A percentile compares a stretch with the other conserved stretches of the same genome.
Conservation (phyloP, 345 rosid species). For the Citrus mangshanensis region DNA sequence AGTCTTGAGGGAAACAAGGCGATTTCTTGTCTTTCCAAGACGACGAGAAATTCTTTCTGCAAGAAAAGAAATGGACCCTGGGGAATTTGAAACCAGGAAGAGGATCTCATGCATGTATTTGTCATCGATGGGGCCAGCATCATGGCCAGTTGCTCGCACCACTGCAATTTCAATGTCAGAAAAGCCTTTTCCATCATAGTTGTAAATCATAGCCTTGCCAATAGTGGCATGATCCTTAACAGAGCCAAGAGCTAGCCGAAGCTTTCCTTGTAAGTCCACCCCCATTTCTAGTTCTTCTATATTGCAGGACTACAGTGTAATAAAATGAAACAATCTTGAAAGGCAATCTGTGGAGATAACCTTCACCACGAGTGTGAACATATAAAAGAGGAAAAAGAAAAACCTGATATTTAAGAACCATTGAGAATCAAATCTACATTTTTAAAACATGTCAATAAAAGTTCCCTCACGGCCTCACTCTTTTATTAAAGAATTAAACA, state of each 20-base stretch:
- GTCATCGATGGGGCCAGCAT: constrained; percentile 58
- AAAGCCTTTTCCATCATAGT: constrained; percentile 42
- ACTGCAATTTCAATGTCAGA: constrained; percentile 70
- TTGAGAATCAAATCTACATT: constrained; percentile 22
- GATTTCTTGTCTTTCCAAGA: constrained; percentile 62
- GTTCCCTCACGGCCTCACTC: background rate
- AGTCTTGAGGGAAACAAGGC: constrained; percentile 70
- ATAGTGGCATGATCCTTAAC: constrained; percentile 80
- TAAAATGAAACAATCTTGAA: background rate
- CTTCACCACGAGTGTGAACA: constrained; percentile 10
- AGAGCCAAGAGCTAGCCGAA: constrained; percentile 55
- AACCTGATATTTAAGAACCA: constrained; percentile 1
- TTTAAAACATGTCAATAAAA: constrained; percentile 7
- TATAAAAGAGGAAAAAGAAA: constrained; percentile 6
- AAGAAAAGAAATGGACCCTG: constrained; percentile 66
- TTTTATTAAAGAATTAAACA: background rate
- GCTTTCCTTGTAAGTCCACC: constrained; percentile 49
- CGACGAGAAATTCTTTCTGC: constrained; percentile 76
- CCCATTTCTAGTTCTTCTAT: constrained; percentile 34
- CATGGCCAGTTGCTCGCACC: constrained; percentile 75
- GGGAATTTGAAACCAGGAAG: constrained; percentile 67
- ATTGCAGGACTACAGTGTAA: background rate
- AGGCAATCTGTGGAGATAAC: constrained; percentile 7
- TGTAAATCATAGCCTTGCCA: constrained; percentile 66
- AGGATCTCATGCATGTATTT: constrained; percentile 78